Evolutionary conservation across 2,329 filamentous ascomycete species (phyloP), one percentile per base, ranked within the genome.

Genomic region (Aspergillus brasiliensis): DNA sequence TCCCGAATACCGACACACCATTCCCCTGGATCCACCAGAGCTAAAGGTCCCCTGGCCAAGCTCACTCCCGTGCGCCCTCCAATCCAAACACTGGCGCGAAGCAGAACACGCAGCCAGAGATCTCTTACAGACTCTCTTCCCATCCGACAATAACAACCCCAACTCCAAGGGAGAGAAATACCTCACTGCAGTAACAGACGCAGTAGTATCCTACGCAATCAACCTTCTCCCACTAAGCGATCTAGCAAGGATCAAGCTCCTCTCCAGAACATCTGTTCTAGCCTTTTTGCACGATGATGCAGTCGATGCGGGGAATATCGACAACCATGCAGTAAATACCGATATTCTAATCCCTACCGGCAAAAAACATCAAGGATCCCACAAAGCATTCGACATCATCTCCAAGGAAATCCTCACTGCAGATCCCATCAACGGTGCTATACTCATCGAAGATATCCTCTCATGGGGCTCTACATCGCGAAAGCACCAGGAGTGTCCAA

Each of bases 271-370:
- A 1, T 63, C 60, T 10, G 31, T 58, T 2, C 51, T 64, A 13
- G 11, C 61, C 8, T 63, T 66, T 21, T 25, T 65, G 38, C 62
- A 59, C 54, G 64, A 66, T 31, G 63, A 65, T 44, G 53, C 57
- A 7, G 55, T 58, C 28, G 61, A 62, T 49, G 56, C 57, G 6
- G 23, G 28, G n/a, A 54, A 57, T 51, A 0, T 3, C 8, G 8
- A 10, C 51, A 55, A n/a, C n/a, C n/a, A n/a, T n/a, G n/a, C n/a
- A n/a, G n/a, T n/a, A n/a, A n/a, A 15, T 13, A 17, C 11, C 4
- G 8, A 11, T 13, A 17, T 19, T 10, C 15, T 34, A 15, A 40
- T 40, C 25, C 23, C 49, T 15, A 19, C 27, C 28, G 15, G 11
- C n/a, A 15, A 19, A 59, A 34, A 15, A 27, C 5, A 28, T 53